Percentiles rank a stretch among this genome's conserved stretches.
These are phyloP conservation scores for Pseudophaeomoniella oleicola DNA, from an alignment of 2,329 filamentous ascomycete genomes.

Conservation along the genomic window DNA sequence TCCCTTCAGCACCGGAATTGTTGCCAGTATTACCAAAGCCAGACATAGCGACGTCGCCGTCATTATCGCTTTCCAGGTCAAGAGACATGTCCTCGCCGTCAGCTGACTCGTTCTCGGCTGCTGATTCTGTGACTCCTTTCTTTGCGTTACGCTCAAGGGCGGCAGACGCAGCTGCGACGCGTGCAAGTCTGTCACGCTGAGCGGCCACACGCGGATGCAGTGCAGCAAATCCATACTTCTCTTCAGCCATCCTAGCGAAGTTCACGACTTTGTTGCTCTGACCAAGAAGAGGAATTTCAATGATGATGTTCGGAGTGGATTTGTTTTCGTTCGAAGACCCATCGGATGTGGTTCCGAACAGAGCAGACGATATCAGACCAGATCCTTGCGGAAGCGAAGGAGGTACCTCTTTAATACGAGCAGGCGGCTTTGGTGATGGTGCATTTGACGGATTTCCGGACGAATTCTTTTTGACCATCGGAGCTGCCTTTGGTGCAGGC, in stretches of 20 bases:
- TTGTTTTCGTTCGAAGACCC: constrained; percentile 25
- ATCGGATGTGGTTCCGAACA: constrained; percentile 37
- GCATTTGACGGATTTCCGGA: constrained; percentile 38
- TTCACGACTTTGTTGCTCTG: constrained; percentile 86
- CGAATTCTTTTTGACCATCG: constrained; percentile 26
- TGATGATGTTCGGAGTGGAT: constrained; percentile 60
- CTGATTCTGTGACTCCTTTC: constrained; percentile 39
- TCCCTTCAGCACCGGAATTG: constrained; percentile 38
- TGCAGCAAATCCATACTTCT: constrained; percentile 87
- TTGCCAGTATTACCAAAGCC: constrained; percentile 38
- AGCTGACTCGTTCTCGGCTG: constrained; percentile 27
- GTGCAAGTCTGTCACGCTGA: constrained; percentile 71
- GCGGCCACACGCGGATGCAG: constrained; percentile 83
- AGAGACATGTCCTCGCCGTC: constrained; percentile 63
- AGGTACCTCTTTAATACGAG: constrained; percentile 39
- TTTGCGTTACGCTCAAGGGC: constrained; percentile 63
- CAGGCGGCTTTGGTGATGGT: constrained; percentile 39
- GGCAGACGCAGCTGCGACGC: constrained; percentile 77
- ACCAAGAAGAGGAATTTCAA: constrained; percentile 68
- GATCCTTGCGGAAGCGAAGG: constrained; percentile 46
- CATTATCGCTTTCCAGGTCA: constrained; percentile 63
- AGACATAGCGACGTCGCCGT: constrained; percentile 28
- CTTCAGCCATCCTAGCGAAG: constrained; percentile 84
- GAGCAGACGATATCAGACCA: constrained; percentile 47
- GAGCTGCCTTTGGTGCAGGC: constrained; percentile 16